Evolutionary conservation across 116 monocot genomes (phyloP), one percentile per base, ranked within the genome.

Genomic region (Zostera marina): DNA sequence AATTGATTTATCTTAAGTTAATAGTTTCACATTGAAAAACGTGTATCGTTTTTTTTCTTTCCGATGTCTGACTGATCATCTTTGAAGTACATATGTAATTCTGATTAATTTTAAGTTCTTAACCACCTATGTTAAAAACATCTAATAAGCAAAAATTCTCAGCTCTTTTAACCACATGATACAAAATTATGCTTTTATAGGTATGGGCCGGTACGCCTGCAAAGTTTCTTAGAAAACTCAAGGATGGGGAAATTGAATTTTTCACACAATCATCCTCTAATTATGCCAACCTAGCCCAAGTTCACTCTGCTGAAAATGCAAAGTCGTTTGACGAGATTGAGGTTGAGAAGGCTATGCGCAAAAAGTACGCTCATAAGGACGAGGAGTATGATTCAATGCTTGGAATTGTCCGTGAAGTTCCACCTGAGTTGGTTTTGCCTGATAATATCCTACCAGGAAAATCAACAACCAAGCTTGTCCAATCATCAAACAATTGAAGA

Each of bases 171-270:
- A 16, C 21, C 17, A 42, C 13, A 9, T 8, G 20, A 40, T 25
- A 25, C 47, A 11, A 8, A 11, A 47, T 47, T 11, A 26, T 61
- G 47, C 45, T 22, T 44, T 61, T 44, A 60, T 70, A 91, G 91
- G 85, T 91, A n/a, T 91, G 91, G 91, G 91, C 64, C 44, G 91
- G 91, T 41, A 76, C 82, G 61, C 91, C 91, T 46, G 91, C 91
- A 4, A 81, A 73, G 67, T 91, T 85, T 26, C 61, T 91, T 60
- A 77, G 91, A 63, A 79, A 79, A 70, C 71, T 91, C n/a, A 91
- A 77, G 4, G 79, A 74, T 15, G 79, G 76, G 41, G 91, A 91
- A 61, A 77, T 91, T 16, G 68, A 76, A 15, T 91, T 91, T 63
- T 77, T 91, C 15, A 47, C 75, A 24, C 61, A 91, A 55, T 84